Percentiles rank a stretch among this genome's conserved stretches.
Evolutionary conservation across 2,329 filamentous ascomycete genomes (phyloP).

Genomic region (Monilinia aucupariae): DNA sequence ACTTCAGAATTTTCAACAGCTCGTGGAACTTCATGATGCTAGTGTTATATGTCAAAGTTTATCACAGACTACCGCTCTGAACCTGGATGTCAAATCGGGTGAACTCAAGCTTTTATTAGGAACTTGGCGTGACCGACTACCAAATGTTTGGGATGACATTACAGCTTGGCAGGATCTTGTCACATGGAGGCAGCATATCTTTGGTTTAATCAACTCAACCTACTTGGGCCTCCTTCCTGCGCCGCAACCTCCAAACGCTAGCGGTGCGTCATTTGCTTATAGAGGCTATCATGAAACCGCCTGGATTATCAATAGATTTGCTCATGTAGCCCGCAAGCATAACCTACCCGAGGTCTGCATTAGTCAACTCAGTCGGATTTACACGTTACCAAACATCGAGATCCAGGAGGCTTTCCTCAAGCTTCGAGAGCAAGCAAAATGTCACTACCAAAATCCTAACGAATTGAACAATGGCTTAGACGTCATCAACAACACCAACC

Average conservation of each 20-base stretch:
- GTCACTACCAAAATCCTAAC: slow-evolving; percentile 92
- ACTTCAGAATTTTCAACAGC: slow-evolving; percentile 93
- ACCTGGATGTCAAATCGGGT: slow-evolving; percentile 89
- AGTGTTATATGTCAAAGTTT: slow-evolving; percentile 94
- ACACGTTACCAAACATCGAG: slow-evolving; percentile 97
- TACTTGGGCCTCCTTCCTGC: slow-evolving; percentile 77
- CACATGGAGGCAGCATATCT: slow-evolving; percentile 99
- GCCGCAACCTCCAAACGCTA: slow-evolving; percentile 71
- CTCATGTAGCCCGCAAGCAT: slow-evolving; percentile 95
- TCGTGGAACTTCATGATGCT: slow-evolving; percentile 95
- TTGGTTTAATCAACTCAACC: slow-evolving; percentile 90
- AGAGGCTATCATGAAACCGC: slow-evolving; percentile 97
- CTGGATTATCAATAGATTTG: slow-evolving; percentile 99
- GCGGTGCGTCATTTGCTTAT: slow-evolving; percentile 91
- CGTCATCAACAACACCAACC: slow-evolving; percentile 98
- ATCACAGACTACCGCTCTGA: slow-evolving; percentile 72
- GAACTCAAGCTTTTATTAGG: slow-evolving; percentile 91
- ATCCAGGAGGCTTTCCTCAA: slow-evolving; percentile 99
- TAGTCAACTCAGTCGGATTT: slow-evolving; percentile 92
- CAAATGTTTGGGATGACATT: slow-evolving; percentile 99
- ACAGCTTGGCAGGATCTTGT: slow-evolving; percentile 98
- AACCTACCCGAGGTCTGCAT: slow-evolving; percentile 96
- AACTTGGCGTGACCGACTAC: slow-evolving; percentile 90
- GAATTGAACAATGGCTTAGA: slow-evolving; percentile 91
- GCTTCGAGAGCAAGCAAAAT: slow-evolving; percentile 95